phyloP scores from a whole-genome alignment of 441 rosid genomes.

The Adansonia gregorii region DNA sequence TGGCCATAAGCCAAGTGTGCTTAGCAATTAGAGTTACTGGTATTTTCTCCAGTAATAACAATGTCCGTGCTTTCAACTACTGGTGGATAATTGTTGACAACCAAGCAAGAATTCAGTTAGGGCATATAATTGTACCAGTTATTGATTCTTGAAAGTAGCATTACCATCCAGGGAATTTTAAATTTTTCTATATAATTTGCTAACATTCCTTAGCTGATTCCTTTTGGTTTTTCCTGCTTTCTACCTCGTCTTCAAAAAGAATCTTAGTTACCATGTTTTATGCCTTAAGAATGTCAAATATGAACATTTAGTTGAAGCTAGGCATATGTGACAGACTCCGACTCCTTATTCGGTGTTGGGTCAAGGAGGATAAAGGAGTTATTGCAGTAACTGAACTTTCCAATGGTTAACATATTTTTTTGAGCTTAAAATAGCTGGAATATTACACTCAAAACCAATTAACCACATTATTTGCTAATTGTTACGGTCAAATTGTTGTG shows the following conservation, averaged over 20 bases:
- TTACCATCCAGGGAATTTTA: background rate
- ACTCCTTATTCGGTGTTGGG: background rate
- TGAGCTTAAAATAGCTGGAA: background rate
- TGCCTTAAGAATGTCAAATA: background rate
- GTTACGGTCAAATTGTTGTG: background rate
- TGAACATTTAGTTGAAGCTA: background rate
- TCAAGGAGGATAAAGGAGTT: background rate
- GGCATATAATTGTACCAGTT: background rate
- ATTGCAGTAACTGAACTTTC: background rate
- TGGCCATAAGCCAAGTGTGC: background rate
- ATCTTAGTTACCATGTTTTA: background rate
- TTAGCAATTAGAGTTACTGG: background rate
- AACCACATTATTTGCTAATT: background rate
- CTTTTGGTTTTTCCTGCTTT: background rate
- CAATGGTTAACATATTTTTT: background rate
- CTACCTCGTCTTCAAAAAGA: background rate
- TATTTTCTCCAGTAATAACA: background rate
- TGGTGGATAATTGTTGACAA: background rate
- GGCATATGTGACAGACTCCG: background rate
- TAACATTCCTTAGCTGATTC: background rate
- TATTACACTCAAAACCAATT: background rate
- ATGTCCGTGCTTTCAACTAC: background rate
- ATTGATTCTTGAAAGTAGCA: background rate
- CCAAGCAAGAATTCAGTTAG: background rate
- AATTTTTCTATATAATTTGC: background rate